Evolutionary conservation across 1,284 basidiomycete species (phyloP), one percentile per base, ranked within the genome.

Genomic region (Gymnopus androsaceus): DNA sequence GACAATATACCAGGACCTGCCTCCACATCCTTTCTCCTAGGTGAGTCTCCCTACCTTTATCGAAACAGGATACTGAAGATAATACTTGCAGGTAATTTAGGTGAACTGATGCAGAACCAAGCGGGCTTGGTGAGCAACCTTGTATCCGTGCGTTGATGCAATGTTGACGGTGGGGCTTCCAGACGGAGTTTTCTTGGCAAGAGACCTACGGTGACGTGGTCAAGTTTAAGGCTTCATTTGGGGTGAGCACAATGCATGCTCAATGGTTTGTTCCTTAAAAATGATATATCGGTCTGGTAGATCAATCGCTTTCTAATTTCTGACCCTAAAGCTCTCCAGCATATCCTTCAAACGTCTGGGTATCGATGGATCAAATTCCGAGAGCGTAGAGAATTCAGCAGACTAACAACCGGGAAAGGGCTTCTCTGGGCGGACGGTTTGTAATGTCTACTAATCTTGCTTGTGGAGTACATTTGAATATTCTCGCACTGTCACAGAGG

Each of bases 321-420:
- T 0, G 76, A 80, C 55, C 72, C 76, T 14, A 76, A 77, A 58
- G 74, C 74, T 3, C 60, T 77, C 9, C 74, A 76, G 53, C 68
- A 72, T 58, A 74, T 78, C 30, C 69, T 73, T 49, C 68, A 71
- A 30, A 73, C 71, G 0, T 73, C 72, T 0, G 72, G 70, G 0
- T 75, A 78, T 61, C 64, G 62, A 45, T 80, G 70, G 57, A 67
- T 68, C 8, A 79, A 77, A 57, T 68, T 64, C 47, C 67, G 60
- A 4, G 67, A 70, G 21, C 66, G 69, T 17, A 67, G 70, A 4
- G 62, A 66, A 1, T 40, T 75, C 4, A 63, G 70, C 4, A 61
- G 63, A 1, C 54, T 75, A 46, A n/a, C 71, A 3, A 62, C 66
- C 0, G 75, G 75, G n/a, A 64, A 61, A n/a, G 74, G 76, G 1